Evolutionary conservation across 2,329 filamentous ascomycete species (phyloP).

Genomic region (Exophiala calicioides): DNA sequence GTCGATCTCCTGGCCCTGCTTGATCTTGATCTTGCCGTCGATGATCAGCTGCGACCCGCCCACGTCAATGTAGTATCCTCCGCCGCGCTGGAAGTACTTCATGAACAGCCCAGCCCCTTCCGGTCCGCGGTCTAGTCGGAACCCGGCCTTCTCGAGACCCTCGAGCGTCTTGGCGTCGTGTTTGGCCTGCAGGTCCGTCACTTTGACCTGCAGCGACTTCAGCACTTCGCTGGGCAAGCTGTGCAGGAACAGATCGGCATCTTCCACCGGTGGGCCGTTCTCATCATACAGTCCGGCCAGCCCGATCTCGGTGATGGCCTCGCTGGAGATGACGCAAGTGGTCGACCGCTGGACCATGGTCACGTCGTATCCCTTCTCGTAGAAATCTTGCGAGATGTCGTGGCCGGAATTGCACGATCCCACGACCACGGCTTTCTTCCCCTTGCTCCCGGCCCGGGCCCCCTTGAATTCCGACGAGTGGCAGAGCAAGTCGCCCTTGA

Average conservation of each 20-base stretch:
- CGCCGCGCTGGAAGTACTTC: conserved; percentile 66
- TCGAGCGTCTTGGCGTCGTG: conserved; percentile 29
- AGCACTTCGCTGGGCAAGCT: conserved; percentile 60
- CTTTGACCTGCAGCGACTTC: conserved; percentile 56
- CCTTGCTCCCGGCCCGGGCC: conserved; percentile 48
- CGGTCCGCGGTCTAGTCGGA: conserved; percentile 61
- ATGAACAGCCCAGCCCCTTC: conserved; percentile 59
- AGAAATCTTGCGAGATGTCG: conserved; percentile 64
- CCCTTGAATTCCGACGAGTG: conserved; percentile 64
- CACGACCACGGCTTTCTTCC: conserved; percentile 65
- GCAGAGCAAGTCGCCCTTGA: conserved; percentile 60
- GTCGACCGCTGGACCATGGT: conserved; percentile 70
- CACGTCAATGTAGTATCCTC: conserved; percentile 71
- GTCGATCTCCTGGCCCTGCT: conserved; percentile 61
- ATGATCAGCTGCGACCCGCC: conserved; percentile 63
- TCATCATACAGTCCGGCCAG: conserved; percentile 55
- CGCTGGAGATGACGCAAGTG: conserved; percentile 64
- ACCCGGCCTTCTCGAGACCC: conserved; percentile 58
- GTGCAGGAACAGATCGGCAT: conserved; percentile 64
- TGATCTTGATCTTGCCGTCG: conserved; percentile 66
- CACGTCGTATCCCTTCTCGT: conserved; percentile 65
- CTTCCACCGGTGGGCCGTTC: conserved; percentile 60
- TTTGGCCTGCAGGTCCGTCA: conserved; percentile 18
- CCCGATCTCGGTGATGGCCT: conserved; percentile 54
- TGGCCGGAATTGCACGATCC: conserved; percentile 66